Evolutionary conservation across 2,329 filamentous ascomycete genomes (phyloP), one percentile per base, ranked within the genome.

Genomic region (Fusarium luffae): DNA sequence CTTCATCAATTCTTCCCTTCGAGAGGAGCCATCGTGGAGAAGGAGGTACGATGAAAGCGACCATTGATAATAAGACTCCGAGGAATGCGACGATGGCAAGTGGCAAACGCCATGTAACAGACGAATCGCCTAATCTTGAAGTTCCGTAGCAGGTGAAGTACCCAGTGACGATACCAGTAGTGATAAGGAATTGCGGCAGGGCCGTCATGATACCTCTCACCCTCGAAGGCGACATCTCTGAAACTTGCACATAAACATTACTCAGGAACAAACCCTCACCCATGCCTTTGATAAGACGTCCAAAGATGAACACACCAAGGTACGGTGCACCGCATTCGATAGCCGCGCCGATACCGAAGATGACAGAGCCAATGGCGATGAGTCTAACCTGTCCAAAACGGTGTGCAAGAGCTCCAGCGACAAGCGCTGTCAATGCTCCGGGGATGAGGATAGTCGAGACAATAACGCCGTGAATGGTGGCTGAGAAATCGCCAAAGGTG

Each of bases 91-190:
- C 78, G 2, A 82, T 70, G 0, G 81, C 81, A 4, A 87, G 79
- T 0, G 88, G 88, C 0, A 87, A 77, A 4, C 87, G 82, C 88
- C 88, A 90, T 2, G 86, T 84, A 2, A 87, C 72, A 0, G 85
- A 84, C 1, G 82, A 82, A 1, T 73, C 54, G 0, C 66, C 63
- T 2, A 88, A 78, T 1, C 77, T 72, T 0, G 83, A 79, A 11
- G 85, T 86, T 14, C 86, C 88, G 66, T 90, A 90, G 70, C 86
- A 89, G 9, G 83, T 85, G 71, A 90, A 90, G 72, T 86, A 90
- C 0, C 88, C 89, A 0, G 80, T 66, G 3, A 85, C 83, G 1
- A 90, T 73, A 0, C 86, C 88, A 3, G 82, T 55, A 0, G 83
- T 84, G 34, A 84, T 85, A 3, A 84, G 66, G n/a, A 89, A 79